Percentiles rank a stretch among this genome's conserved stretches.
These are phyloP conservation scores for Solanum pinnatisectum DNA, from an alignment of 257 asterid species.

Conservation along the genomic window DNA sequence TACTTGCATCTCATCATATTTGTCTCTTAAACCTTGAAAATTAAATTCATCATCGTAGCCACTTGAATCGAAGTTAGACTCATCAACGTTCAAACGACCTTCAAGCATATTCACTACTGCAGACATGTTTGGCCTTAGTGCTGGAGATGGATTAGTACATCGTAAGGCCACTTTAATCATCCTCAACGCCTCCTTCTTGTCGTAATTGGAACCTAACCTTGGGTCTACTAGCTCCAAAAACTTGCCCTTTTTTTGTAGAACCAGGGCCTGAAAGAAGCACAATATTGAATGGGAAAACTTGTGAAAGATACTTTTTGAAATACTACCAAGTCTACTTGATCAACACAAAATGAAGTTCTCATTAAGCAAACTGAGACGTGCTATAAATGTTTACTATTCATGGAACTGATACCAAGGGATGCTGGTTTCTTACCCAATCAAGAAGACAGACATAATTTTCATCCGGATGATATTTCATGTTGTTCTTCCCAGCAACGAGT, in stretches of 20 bases:
- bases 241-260: conserved; percentile 33
- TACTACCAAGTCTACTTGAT: neutral
- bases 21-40: conserved; percentile 36
- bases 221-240: conserved; percentile 51
- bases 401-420: neutral
- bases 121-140: conserved; percentile 58
- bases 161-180: conserved; percentile 39
- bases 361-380: neutral
- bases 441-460: conserved; percentile 53
- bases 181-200: conserved; percentile 30
- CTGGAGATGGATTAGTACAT: conserved; percentile 61
- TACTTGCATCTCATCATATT: conserved; percentile 18
- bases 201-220: conserved; percentile 25
- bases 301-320: neutral
- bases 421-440: conserved; percentile 45
- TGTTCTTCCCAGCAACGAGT: conserved; percentile 51
- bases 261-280: conserved; percentile 36
- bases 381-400: neutral
- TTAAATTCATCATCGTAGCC: conserved; percentile 18
- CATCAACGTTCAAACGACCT: conserved; percentile 18
- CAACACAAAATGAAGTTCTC: neutral
- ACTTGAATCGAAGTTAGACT: neutral
- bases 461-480: conserved; percentile 38
- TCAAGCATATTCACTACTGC: conserved; percentile 46
- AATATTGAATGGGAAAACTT: neutral